phyloP scores from a whole-genome alignment of 768 basidiomycete species.

The Gelatoporia subvermispora region DNA sequence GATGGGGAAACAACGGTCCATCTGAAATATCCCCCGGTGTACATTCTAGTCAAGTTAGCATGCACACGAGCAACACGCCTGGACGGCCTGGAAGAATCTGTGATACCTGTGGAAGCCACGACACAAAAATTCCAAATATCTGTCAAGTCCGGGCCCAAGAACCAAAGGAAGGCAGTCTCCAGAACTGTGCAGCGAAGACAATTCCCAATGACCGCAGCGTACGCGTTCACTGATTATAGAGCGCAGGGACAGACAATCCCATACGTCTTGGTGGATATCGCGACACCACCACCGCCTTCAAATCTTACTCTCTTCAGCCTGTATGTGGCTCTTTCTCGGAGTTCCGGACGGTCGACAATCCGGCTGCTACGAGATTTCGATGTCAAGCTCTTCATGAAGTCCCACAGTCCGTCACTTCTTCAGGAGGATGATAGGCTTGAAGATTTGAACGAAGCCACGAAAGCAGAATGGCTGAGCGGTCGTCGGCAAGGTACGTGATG shows the following conservation, averaged over 20 bases:
- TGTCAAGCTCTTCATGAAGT: slow-evolving; percentile 19
- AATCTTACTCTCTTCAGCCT: slow-evolving; percentile 32
- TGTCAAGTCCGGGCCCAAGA: slow-evolving; percentile 15
- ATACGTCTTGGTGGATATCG: slow-evolving; percentile 34
- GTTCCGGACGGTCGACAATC: slow-evolving; percentile 23
- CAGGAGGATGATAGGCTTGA: slow-evolving; percentile 7
- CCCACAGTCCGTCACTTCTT: slow-evolving; percentile 12
- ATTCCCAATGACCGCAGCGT: slow-evolving; percentile 32
- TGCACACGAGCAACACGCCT: slow-evolving; percentile 23
- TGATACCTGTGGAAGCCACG: slow-evolving; percentile 28
- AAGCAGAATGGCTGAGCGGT: slow-evolving; percentile 5
- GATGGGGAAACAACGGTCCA: slow-evolving; percentile 5
- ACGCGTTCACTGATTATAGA: slow-evolving; percentile 39
- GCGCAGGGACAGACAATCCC: slow-evolving; percentile 39
- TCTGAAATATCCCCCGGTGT: slow-evolving; percentile 25
- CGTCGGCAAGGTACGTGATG: too few relatives aligned
- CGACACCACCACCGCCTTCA: slow-evolving; percentile 26
- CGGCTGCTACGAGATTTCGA: slow-evolving; percentile 27
- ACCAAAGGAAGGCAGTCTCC: neutral
- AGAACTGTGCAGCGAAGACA: slow-evolving; percentile 19
- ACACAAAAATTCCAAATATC: neutral
- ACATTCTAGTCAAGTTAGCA: slow-evolving; percentile 28
- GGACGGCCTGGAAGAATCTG: slow-evolving; percentile 23
- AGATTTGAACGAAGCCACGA: slow-evolving; percentile 6
- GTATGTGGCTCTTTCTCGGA: slow-evolving; percentile 37